These are phyloP conservation scores for Cruciata laevipes DNA, from an alignment of 257 asterid species.

Conservation along the genomic window DNA sequence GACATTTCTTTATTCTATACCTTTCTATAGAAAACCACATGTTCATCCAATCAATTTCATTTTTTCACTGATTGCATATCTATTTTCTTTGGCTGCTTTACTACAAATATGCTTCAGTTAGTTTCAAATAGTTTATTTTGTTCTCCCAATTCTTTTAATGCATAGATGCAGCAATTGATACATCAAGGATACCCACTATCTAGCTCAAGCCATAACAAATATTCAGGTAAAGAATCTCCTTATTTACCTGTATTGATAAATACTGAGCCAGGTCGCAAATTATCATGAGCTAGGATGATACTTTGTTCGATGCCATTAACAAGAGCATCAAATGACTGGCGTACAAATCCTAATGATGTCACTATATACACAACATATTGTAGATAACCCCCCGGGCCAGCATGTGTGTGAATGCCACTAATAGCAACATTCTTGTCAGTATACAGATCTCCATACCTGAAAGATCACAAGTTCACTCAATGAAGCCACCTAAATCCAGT, in stretches of 20 bases:
- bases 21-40: background rate
- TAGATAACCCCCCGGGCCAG: conserved; percentile 99
- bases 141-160: background rate
- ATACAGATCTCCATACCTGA: conserved; percentile 85
- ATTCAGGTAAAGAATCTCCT: background rate
- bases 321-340: conserved; percentile 90
- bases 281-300: conserved; percentile 81
- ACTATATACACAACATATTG: conserved; percentile 87
- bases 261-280: conserved; percentile 84
- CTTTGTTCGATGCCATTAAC: conserved; percentile 96
- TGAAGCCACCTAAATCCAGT: conserved; percentile 3
- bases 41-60: background rate
- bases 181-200: background rate
- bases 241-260: conserved; percentile 70
- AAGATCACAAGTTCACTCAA: conserved; percentile 13
- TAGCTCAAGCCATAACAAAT: background rate
- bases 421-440: conserved; percentile 89
- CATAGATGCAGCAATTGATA: background rate
- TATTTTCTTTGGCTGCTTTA: background rate
- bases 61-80: background rate
- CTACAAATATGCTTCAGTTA: background rate
- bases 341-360: conserved; percentile 97
- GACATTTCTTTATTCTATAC: background rate
- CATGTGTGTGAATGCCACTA: conserved; percentile 95
- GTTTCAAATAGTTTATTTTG: background rate